phyloP scores from a whole-genome alignment of 2,329 filamentous ascomycete genomes.

The Clonostachys rhizophaga region DNA sequence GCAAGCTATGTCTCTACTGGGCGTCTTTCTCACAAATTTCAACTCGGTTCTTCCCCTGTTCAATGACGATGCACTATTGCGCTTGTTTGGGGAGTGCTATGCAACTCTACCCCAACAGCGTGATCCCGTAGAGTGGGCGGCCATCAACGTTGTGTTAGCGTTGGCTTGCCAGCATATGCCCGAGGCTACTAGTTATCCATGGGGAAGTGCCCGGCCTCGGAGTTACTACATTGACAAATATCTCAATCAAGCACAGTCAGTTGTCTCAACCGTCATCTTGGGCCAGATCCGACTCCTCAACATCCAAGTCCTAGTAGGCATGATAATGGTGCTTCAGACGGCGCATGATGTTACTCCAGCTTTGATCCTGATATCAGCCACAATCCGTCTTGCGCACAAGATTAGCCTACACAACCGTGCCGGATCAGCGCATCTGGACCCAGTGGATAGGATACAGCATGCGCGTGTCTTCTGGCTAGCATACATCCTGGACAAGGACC shows the following conservation, averaged over 20 bases:
- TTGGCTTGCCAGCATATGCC: slow-evolving; percentile 1
- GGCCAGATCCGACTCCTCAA: slow-evolving; percentile 17
- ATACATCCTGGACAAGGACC: slow-evolving; percentile 18
- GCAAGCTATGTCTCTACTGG: background rate
- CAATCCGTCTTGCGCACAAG: slow-evolving; percentile 17
- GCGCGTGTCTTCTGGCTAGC: slow-evolving; percentile 22
- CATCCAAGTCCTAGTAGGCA: slow-evolving; percentile 17
- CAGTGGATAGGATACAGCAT: slow-evolving; percentile 8
- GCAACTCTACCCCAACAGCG: background rate
- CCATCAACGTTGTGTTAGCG: slow-evolving; percentile 3
- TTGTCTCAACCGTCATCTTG: slow-evolving; percentile 16
- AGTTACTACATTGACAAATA: slow-evolving; percentile 1
- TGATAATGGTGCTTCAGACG: slow-evolving; percentile 17
- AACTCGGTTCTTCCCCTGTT: slow-evolving; percentile 4
- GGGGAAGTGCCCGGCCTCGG: background rate
- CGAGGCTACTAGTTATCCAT: background rate
- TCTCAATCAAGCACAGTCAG: slow-evolving; percentile 17
- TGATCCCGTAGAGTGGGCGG: background rate
- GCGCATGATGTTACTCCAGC: slow-evolving; percentile 13
- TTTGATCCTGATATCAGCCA: slow-evolving; percentile 15
- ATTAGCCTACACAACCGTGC: slow-evolving; percentile 15
- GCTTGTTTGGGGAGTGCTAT: background rate
- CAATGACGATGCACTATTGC: background rate
- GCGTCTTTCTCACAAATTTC: slow-evolving; percentile 1
- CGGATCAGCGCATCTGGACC: slow-evolving; percentile 8